A percentile compares a stretch with the other conserved stretches of the same genome.
phyloP scores from a whole-genome alignment of 176 grass and related monocot genomes.

The Coix lacrymajobi region DNA sequence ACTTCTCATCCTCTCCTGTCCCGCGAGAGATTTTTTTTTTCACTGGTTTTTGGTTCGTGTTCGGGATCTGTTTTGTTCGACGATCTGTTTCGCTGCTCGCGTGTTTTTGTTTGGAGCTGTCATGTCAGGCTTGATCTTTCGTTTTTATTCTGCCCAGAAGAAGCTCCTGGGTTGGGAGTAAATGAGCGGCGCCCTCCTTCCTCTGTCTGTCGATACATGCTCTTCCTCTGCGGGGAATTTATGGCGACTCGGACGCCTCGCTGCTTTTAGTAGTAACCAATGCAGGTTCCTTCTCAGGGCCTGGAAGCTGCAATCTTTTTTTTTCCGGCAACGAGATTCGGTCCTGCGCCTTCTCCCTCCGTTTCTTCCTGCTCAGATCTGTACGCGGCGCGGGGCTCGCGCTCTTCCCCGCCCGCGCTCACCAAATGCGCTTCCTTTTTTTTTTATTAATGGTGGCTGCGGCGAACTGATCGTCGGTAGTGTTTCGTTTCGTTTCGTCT shows the following conservation, averaged over 20 bases:
- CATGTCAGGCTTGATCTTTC: constrained; percentile 21
- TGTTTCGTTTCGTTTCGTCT: constrained; percentile 14
- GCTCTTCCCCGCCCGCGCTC: background rate
- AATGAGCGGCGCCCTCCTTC: constrained; percentile 21
- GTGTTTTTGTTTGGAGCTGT: background rate
- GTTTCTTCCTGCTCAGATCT: constrained; percentile 40
- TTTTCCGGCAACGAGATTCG: constrained; percentile 27
- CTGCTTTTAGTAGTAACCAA: constrained; percentile 36
- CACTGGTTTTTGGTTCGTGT: constrained; percentile 8
- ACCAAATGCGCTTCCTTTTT: constrained; percentile 20
- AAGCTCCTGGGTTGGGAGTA: constrained; percentile 24
- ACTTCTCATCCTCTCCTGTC: background rate
- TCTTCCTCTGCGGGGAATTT: constrained; percentile 39
- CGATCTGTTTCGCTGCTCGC: constrained; percentile 11
- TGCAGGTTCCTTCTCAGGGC: constrained; percentile 42
- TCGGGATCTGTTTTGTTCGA: constrained; percentile 21
- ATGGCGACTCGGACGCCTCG: constrained; percentile 9
- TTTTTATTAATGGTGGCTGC: background rate
- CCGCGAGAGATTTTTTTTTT: background rate
- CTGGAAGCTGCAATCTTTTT: constrained; percentile 30
- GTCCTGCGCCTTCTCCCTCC: background rate
- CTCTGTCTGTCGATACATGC: background rate
- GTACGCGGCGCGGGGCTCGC: constrained; percentile 8
- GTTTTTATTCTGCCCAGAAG: background rate
- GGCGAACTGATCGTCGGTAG: background rate